phyloP scores from a whole-genome alignment of 768 basidiomycete genomes.

The Rhizopogon salebrosus region DNA sequence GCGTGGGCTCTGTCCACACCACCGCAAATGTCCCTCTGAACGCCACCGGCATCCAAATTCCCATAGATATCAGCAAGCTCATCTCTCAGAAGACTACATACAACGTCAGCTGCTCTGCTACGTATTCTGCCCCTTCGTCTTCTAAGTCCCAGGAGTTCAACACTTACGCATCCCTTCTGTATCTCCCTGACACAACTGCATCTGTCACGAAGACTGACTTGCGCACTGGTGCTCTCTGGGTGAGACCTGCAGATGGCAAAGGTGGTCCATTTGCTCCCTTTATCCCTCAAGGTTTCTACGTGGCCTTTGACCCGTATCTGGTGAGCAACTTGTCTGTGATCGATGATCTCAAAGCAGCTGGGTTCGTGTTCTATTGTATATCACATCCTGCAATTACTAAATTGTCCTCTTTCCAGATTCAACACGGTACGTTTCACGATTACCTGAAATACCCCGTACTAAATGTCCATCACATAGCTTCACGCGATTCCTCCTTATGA shows the following conservation, averaged over 20 bases:
- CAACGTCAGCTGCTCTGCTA: constrained; percentile 31
- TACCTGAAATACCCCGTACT: constrained; percentile 7
- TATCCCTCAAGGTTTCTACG: constrained; percentile 74
- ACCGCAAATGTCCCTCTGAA: constrained; percentile 31
- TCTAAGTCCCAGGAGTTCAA: constrained; percentile 23
- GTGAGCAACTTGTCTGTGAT: constrained; percentile 47
- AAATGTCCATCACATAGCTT: constrained; percentile 36
- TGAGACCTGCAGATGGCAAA: constrained; percentile 25
- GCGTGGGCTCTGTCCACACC: constrained; percentile 18
- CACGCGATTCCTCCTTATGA: constrained; percentile 69
- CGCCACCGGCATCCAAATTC: constrained; percentile 29
- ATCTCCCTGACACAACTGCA: constrained; percentile 31
- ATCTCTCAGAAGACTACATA: constrained; percentile 25
- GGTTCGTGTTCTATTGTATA: constrained; percentile 22
- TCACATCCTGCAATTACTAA: no score
- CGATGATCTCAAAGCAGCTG: constrained; percentile 54
- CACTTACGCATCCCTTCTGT: constrained; percentile 30
- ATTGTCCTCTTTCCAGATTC: not conserved
- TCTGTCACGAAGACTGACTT: constrained; percentile 45
- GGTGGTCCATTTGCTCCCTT: constrained; percentile 30
- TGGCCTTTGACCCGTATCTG: constrained; percentile 51
- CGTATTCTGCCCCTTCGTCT: constrained; percentile 11
- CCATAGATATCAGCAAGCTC: constrained; percentile 27
- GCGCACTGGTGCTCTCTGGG: constrained; percentile 39
- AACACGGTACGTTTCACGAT: constrained; percentile 16